These are phyloP conservation scores for Fusarium phyllophilum DNA, from an alignment of 2,329 filamentous ascomycete genomes.

Conservation along the genomic window DNA sequence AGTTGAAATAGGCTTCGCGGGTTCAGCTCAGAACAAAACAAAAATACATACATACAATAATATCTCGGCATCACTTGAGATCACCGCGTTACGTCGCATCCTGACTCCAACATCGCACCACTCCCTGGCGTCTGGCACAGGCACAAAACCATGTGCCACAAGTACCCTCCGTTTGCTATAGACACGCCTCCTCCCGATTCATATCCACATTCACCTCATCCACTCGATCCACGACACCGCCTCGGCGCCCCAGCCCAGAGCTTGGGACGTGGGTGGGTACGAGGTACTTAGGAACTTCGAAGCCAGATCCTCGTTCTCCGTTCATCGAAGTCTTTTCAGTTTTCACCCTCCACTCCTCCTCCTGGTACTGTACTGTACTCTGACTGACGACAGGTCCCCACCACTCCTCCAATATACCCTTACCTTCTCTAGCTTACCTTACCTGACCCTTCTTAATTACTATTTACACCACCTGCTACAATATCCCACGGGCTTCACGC, in stretches of 20 bases:
- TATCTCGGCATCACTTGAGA: constrained; percentile 32
- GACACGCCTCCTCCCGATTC: constrained; percentile 36
- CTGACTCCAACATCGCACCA: constrained; percentile 27
- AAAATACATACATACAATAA: constrained; percentile 20
- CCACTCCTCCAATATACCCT: constrained; percentile 43
- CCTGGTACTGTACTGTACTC: not conserved
- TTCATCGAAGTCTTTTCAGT: constrained; percentile 25
- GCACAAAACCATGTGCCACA: constrained; percentile 35
- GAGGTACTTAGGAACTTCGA: constrained; percentile 34
- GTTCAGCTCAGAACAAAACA: constrained; percentile 27
- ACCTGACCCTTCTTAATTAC: constrained; percentile 39
- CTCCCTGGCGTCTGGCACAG: constrained; percentile 30
- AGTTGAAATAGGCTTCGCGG: not conserved
- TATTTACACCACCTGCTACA: constrained; percentile 40
- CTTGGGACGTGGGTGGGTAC: constrained; percentile 41
- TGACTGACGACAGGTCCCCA: constrained; percentile 41
- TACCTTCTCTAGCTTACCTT: constrained; percentile 39
- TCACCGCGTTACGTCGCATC: constrained; percentile 33
- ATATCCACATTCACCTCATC: constrained; percentile 33
- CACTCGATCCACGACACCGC: constrained; percentile 46
- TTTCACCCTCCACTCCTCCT: constrained; percentile 31
- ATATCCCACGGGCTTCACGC: constrained; percentile 39
- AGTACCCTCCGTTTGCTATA: constrained; percentile 15
- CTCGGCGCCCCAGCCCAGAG: constrained; percentile 41
- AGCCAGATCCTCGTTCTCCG: constrained; percentile 36